These are phyloP conservation scores for Syzygium grande DNA, from an alignment of 345 rosid genomes.

Conservation along the genomic window DNA sequence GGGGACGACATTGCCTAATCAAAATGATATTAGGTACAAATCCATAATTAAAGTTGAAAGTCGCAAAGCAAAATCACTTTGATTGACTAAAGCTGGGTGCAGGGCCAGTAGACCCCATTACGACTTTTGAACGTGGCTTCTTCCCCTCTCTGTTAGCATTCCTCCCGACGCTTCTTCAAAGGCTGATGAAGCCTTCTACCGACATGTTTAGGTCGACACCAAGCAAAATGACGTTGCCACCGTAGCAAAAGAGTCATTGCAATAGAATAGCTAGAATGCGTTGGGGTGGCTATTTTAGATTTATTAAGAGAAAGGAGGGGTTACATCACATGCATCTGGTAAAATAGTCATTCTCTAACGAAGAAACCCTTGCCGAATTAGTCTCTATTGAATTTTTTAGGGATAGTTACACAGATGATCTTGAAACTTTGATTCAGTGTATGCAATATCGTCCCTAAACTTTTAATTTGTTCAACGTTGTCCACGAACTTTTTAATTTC, in stretches of 20 bases:
- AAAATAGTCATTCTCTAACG: neutral
- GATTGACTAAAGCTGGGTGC: neutral
- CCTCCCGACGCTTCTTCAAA: neutral
- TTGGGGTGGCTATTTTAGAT: neutral
- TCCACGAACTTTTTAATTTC: accelerated
- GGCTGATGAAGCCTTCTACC: no score
- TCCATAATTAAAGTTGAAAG: neutral
- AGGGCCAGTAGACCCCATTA: neutral
- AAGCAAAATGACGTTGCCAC: neutral
- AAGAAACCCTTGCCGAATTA: neutral
- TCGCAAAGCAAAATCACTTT: neutral
- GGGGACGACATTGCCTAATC: neutral
- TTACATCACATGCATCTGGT: neutral
- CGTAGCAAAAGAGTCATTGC: neutral
- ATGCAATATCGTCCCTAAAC: accelerated
- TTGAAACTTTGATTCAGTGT: accelerated
- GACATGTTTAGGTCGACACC: neutral
- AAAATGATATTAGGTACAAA: neutral
- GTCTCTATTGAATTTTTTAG: neutral
- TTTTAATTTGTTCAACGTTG: neutral
- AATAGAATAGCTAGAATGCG: neutral
- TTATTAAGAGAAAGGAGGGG: neutral
- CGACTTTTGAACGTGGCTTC: neutral
- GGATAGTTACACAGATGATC: neutral
- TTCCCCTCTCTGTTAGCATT: neutral